Conservation (phyloP, 164 flowering plant species). For the Dillenia suffruticosa region DNA sequence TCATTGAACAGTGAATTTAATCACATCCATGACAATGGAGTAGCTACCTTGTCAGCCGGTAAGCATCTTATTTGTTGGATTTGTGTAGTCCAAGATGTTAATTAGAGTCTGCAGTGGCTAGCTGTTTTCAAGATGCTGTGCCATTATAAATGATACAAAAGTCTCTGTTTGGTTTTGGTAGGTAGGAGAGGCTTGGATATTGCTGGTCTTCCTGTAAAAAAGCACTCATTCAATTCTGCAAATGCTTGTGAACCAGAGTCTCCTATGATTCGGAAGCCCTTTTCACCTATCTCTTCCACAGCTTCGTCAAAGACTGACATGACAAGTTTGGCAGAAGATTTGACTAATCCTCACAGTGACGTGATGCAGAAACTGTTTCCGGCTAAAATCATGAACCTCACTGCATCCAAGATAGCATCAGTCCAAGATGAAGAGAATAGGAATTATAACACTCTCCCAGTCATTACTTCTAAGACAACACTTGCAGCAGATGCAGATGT, state of each 20-base stretch:
- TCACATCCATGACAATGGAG: conserved; percentile 30
- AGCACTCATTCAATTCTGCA: conserved; percentile 33
- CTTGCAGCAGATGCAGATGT: conserved; percentile 4
- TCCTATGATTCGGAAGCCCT: conserved; percentile 59
- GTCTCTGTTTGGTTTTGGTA: conserved; percentile 12
- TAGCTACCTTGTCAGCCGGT: conserved; percentile 45
- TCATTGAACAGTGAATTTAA: conserved; percentile 12
- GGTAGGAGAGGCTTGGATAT: conserved; percentile 65
- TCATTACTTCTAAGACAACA: conserved; percentile 26
- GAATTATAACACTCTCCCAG: conserved; percentile 44
- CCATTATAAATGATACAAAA: no score
- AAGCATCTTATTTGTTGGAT: not conserved
- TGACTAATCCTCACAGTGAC: conserved; percentile 24
- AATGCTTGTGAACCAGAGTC: conserved; percentile 44
- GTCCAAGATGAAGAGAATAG: conserved; percentile 31
- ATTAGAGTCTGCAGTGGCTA: no score
- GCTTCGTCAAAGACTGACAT: conserved; percentile 42
- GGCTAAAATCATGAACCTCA: conserved; percentile 17
- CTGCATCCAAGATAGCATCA: conserved; percentile 28
- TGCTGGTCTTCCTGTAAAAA: conserved; percentile 46
- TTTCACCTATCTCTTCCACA: conserved; percentile 68
- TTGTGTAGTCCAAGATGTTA: no score
- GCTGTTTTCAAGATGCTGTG: no score
- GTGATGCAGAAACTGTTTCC: conserved; percentile 27
- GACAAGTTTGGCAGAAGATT: conserved; percentile 34